Conservation (phyloP, 768 basidiomycete genomes). For the Boletus sp. region DNA sequence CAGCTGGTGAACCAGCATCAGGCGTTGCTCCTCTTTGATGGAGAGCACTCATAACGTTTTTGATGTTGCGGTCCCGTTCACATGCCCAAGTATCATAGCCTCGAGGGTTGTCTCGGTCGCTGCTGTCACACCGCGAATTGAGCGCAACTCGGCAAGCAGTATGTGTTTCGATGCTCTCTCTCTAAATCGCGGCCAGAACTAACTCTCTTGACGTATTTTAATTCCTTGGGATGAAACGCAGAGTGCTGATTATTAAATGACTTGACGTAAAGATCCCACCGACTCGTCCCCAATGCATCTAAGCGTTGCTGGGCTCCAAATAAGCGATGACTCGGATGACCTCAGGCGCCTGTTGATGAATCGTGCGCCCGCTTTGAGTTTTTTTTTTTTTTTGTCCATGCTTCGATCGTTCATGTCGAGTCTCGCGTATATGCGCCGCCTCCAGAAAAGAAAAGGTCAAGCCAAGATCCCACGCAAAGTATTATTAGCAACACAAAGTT, state of each 20-base stretch:
- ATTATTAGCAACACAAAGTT: neutral
- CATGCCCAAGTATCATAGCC: neutral
- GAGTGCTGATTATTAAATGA: neutral
- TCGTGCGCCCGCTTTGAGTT: neutral
- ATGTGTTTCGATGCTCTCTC: neutral
- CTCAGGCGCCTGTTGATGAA: neutral
- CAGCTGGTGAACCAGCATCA: neutral
- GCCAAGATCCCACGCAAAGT: neutral
- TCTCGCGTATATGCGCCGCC: slow-evolving; percentile 16
- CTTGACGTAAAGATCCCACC: slow-evolving; percentile 5
- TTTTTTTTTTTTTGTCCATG: slow-evolving; percentile 4
- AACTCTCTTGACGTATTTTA: neutral
- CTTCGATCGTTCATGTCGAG: slow-evolving; percentile 17
- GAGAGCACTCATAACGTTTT: neutral
- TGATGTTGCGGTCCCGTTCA: neutral
- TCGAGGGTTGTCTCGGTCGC: neutral
- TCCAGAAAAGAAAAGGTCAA: slow-evolving; percentile 2
- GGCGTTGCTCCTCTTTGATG: neutral
- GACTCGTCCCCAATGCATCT: neutral
- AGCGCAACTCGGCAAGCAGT: neutral
- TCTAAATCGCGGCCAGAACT: neutral
- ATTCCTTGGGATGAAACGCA: neutral
- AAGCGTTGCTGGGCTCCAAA: neutral
- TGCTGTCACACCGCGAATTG: neutral
- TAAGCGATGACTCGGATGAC: neutral